A percentile compares a stretch with the other conserved stretches of the same genome.
These are phyloP conservation scores for Helminthosporium solani DNA, from an alignment of 2,329 filamentous ascomycete genomes.

Conservation along the genomic window DNA sequence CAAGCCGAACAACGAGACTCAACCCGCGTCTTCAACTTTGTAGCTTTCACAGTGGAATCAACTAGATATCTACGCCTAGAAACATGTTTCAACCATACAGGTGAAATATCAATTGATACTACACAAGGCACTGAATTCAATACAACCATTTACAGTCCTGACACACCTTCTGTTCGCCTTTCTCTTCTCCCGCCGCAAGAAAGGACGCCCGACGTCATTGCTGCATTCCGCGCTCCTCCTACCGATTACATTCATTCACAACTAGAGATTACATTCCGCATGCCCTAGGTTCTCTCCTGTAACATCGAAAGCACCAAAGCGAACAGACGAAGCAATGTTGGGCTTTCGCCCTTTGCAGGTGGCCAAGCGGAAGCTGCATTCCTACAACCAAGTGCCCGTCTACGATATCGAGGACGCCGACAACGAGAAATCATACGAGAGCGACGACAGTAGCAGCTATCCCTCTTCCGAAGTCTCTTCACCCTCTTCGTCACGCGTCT, in stretches of 20 bases:
- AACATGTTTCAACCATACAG: no score
- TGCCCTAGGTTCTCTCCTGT: slow-evolving; percentile 3
- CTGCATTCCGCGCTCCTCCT: slow-evolving; percentile 4
- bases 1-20: background rate
- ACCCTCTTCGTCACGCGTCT: slow-evolving; percentile 57
- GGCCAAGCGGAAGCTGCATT: slow-evolving; percentile 39
- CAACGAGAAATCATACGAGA: slow-evolving; percentile 44
- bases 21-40: background rate
- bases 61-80: no score
- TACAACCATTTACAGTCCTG: no score
- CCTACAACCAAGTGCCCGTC: slow-evolving; percentile 34
- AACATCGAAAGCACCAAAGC: background rate
- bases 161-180: background rate
- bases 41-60: background rate
- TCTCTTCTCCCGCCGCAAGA: background rate
- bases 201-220: slow-evolving; percentile 1
- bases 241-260: background rate
- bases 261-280: slow-evolving; percentile 8
- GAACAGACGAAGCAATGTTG: slow-evolving; percentile 24
- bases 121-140: no score
- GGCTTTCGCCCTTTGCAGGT: slow-evolving; percentile 41
- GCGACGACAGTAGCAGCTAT: slow-evolving; percentile 33
- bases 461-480: slow-evolving; percentile 46
- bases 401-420: slow-evolving; percentile 31
- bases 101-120: no score